Percentiles rank a stretch among this genome's conserved stretches.
phyloP scores from a whole-genome alignment of 2,329 filamentous ascomycete species.

The Neocatenulostroma microsporum region DNA sequence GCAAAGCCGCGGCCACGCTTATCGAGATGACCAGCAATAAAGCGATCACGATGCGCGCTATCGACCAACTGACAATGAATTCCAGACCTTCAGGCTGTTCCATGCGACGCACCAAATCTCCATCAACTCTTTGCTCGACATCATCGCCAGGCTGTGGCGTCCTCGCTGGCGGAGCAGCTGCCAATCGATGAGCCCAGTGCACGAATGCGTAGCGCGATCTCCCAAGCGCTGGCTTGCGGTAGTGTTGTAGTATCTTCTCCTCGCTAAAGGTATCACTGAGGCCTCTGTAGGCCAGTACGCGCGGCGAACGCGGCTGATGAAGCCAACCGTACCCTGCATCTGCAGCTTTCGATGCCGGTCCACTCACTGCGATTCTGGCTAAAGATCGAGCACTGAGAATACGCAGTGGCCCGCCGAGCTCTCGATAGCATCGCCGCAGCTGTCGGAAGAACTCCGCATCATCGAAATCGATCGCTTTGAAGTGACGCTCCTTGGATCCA shows the following conservation, averaged over 20 bases:
- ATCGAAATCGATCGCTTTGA: conserved; percentile 25
- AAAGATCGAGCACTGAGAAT: conserved; percentile 28
- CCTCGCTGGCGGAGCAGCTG: conserved; percentile 15
- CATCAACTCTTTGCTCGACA: conserved; percentile 6
- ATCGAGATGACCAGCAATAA: conserved; percentile 24
- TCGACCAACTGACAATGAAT: conserved; percentile 30
- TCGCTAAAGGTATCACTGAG: conserved; percentile 33
- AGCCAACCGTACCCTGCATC: conserved; percentile 26
- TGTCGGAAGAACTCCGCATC: conserved; percentile 27
- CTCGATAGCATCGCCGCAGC: conserved; percentile 21
- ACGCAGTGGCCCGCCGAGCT: conserved; percentile 21
- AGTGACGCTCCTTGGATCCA: conserved; percentile 17
- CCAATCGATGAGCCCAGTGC: conserved; percentile 35
- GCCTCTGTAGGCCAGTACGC: conserved; percentile 23
- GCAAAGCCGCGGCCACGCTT: conserved; percentile 24
- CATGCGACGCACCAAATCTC: conserved; percentile 12
- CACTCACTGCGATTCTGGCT: conserved; percentile 22
- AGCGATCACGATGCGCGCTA: conserved; percentile 22
- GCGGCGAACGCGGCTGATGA: conserved; percentile 20
- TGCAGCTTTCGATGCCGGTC: conserved; percentile 18
- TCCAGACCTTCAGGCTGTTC: conserved; percentile 29
- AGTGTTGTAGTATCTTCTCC: conserved; percentile 31
- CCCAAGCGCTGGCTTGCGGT: conserved; percentile 26
- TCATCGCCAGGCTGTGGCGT: conserved; percentile 6
- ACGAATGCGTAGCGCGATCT: conserved; percentile 37